Conservation (phyloP, 345 rosid genomes). For the Acer yangbiense region DNA sequence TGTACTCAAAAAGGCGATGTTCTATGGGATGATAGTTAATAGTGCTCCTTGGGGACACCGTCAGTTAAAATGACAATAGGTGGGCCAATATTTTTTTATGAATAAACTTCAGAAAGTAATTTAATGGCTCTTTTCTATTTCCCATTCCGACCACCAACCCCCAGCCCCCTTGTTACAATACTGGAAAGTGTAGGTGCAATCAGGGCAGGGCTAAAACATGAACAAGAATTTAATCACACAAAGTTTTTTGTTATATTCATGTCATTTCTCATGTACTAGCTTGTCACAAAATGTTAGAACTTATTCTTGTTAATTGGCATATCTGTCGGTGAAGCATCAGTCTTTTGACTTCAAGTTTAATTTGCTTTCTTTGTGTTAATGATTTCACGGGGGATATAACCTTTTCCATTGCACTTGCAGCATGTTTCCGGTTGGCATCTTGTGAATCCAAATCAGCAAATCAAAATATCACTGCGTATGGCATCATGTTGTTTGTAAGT, state of each 20-base stretch:
- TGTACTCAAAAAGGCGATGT: neutral
- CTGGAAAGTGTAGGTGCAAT: neutral
- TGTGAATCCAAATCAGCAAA: conserved; percentile 75
- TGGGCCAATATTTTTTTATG: neutral
- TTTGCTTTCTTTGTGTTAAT: neutral
- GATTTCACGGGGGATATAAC: conserved; percentile 10
- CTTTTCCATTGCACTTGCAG: conserved; percentile 50
- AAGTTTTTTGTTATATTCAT: neutral
- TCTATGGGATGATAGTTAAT: neutral
- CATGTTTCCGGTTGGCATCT: conserved; percentile 73
- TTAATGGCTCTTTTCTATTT: neutral
- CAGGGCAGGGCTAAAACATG: neutral
- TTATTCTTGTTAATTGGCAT: neutral
- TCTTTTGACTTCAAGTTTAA: neutral
- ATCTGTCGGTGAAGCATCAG: neutral
- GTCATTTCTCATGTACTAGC: neutral
- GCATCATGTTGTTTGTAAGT: conserved; percentile 90
- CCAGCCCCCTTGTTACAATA: neutral
- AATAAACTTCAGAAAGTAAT: neutral
- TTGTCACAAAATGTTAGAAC: neutral
- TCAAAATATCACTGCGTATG: conserved; percentile 93
- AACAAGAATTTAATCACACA: neutral
- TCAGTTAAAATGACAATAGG: neutral
- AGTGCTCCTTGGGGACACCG: neutral
- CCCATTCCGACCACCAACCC: too few species aligned